Evolutionary conservation across 352 stramenopile genomes (phyloP), one percentile per base, ranked within the genome.

Genomic region (Pythium sp.): DNA sequence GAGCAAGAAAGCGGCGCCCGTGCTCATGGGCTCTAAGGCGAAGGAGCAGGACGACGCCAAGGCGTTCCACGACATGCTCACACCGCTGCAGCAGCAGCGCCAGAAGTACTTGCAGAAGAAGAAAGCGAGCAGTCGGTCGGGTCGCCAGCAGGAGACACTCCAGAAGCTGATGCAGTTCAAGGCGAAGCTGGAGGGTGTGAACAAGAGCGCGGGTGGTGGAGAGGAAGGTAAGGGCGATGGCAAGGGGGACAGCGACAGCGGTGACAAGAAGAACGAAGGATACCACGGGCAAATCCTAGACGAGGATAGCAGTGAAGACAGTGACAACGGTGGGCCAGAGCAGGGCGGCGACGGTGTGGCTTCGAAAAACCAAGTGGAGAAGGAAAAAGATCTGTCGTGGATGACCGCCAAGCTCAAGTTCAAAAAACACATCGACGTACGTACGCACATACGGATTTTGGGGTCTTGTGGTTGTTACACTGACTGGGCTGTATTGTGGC

Each of bases 381-480:
- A 77, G 43, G 46, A 65, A n/a, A 72, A 80, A 5, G 83, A 89
- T 64, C 78, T 77, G 41, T 91, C 84, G 14, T 96, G 89, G 89
- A 93, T 94, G 83, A 82, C 79, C 1, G 82, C 84, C n/a, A 92
- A 95, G 71, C 81, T 96, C 55, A 93, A 93, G 75, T 95, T 95
- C 72, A 92, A 90, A 67, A 94, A 94, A 58, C 89, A 96, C 71
- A 93, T 95, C 36, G 89, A 96, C 65, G 89, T 94, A 81, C 46
- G 70, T 71, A 20, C 26, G 0, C 41, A 15, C 18, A 12, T 2
- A 3, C 15, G 1, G n/a, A 22, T 41, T n/a, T 43, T 18, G 34
- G 15, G n/a, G 24, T 43, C 18, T 15, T 54, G 22, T 47, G 41
- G 15, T 47, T n/a, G 38, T 14, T 47, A 32, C 30, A 32, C 2